phyloP scores from a whole-genome alignment of 768 basidiomycete genomes.

The Lactarius deliciosus region DNA sequence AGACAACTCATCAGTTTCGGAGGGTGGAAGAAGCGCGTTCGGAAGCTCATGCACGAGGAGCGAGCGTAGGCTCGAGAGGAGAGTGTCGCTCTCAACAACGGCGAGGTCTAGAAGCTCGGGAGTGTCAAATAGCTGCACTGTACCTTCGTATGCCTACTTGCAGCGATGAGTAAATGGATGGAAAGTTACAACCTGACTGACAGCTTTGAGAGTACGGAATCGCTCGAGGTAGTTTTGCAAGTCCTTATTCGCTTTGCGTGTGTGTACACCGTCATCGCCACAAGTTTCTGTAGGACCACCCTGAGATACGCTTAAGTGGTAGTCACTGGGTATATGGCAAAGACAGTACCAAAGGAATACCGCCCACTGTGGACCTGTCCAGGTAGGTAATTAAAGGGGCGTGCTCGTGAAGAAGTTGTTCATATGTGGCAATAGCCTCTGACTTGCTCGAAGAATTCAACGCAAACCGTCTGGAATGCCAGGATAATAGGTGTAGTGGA shows the following conservation, averaged over 20 bases:
- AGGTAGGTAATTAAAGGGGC: constrained; percentile 18
- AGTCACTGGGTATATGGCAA: neutral
- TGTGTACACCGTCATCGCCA: neutral
- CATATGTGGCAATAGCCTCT: constrained; percentile 14
- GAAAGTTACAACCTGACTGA: constrained; percentile 16
- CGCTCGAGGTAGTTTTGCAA: constrained; percentile 6
- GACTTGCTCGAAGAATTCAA: constrained; percentile 15
- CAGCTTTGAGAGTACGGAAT: constrained; percentile 14
- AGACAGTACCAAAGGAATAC: constrained; percentile 11
- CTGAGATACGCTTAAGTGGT: constrained; percentile 8
- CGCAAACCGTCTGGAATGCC: neutral
- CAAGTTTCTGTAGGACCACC: neutral
- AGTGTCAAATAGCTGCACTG: constrained; percentile 24
- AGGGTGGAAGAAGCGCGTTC: constrained; percentile 68
- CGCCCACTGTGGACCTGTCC: constrained; percentile 6
- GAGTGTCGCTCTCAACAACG: constrained; percentile 12
- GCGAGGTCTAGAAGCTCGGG: constrained; percentile 30
- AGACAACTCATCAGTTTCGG: constrained; percentile 61
- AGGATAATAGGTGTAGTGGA: neutral
- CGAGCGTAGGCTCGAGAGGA: constrained; percentile 19
- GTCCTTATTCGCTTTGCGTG: constrained; percentile 13
- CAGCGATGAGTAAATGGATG: constrained; percentile 9
- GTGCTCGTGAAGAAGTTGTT: constrained; percentile 23
- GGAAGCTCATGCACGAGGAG: constrained; percentile 54
- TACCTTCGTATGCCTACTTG: constrained; percentile 24